phyloP scores from a whole-genome alignment of 139 green algal species.

The Chlorella sp. region DNA sequence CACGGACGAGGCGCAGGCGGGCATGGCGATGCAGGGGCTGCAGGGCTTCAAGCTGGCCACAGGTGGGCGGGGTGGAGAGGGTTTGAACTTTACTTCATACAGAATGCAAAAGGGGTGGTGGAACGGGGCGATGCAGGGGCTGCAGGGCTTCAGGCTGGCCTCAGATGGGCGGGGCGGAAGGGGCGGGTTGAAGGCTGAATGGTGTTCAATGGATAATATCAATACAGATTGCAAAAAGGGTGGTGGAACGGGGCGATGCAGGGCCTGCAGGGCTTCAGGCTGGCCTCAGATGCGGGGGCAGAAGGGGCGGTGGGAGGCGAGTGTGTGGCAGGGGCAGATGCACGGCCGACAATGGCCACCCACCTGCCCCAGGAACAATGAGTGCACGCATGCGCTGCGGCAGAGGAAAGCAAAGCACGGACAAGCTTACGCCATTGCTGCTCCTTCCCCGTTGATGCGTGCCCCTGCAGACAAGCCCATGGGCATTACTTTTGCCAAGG shows the following conservation, averaged over 20 bases:
- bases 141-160: too few relatives aligned
- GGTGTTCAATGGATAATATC: too few relatives aligned
- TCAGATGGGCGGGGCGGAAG: too few relatives aligned
- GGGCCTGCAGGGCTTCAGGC: slow-evolving; percentile 95
- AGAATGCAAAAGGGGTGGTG: too few relatives aligned
- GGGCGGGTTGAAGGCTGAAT: too few relatives aligned
- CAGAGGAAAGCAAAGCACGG: too few relatives aligned
- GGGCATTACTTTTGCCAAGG: slow-evolving; percentile 20
- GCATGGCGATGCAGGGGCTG: slow-evolving; percentile 81
- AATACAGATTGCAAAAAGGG: too few relatives aligned
- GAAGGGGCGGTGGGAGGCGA: neutral
- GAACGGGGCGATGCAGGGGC: too few relatives aligned
- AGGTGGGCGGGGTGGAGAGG: neutral
- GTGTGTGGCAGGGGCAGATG: too few relatives aligned
- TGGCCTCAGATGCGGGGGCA: slow-evolving; percentile 64
- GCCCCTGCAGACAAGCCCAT: slow-evolving; percentile 22
- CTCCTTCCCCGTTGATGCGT: neutral
- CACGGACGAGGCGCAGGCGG: slow-evolving; percentile 81
- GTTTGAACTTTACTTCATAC: neutral
- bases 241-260: slow-evolving; percentile 61
- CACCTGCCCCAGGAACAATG: too few relatives aligned
- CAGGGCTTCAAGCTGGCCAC: slow-evolving; percentile 96
- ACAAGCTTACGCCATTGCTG: neutral
- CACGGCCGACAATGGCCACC: too few relatives aligned
- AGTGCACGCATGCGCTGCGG: too few relatives aligned